These are phyloP conservation scores for Abortiporus biennis DNA, from an alignment of 1,284 basidiomycete species.

Conservation along the genomic window DNA sequence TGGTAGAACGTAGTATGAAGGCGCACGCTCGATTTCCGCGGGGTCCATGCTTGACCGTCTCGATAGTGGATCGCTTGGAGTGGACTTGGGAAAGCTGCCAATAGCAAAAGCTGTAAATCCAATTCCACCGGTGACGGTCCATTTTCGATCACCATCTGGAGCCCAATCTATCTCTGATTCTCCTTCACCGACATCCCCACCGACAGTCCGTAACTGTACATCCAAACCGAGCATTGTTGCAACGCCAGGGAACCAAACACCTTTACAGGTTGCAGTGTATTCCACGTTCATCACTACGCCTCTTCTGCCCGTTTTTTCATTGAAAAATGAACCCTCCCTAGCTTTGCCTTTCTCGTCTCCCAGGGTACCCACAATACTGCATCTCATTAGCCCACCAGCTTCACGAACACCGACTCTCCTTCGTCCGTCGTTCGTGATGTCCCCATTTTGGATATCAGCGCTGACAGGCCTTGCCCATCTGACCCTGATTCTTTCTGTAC, in stretches of 20 bases:
- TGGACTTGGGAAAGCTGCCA: slow-evolving; percentile 24
- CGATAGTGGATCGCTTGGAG: slow-evolving; percentile 8
- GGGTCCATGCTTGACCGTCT: slow-evolving; percentile 17
- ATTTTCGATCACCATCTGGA: slow-evolving; percentile 39
- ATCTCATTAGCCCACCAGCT: slow-evolving; percentile 59
- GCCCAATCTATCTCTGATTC: slow-evolving; percentile 68
- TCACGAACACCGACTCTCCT: slow-evolving; percentile 62
- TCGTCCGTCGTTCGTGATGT: slow-evolving; percentile 44
- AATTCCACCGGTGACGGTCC: slow-evolving; percentile 54
- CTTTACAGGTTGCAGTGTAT: slow-evolving; percentile 67
- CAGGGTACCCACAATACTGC: slow-evolving; percentile 46
- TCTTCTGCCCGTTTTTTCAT: slow-evolving; percentile 23
- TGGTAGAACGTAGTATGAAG: slow-evolving; percentile 24
- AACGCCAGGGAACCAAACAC: slow-evolving; percentile 75
- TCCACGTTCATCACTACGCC: slow-evolving; percentile 65
- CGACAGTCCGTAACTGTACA: no score
- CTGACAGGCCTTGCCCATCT: slow-evolving; percentile 70
- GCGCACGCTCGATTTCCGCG: slow-evolving; percentile 9
- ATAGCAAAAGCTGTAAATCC: slow-evolving; percentile 68
- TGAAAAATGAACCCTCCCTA: slow-evolving; percentile 5
- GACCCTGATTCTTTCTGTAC: slow-evolving; percentile 64
- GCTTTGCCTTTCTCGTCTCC: slow-evolving; percentile 28
- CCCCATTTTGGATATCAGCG: slow-evolving; percentile 33
- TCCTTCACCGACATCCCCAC: slow-evolving; percentile 58
- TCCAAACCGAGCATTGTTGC: slow-evolving; percentile 78